These are phyloP conservation scores for Thymus mandschuricus DNA, from an alignment of 257 asterid genomes.

Conservation along the genomic window DNA sequence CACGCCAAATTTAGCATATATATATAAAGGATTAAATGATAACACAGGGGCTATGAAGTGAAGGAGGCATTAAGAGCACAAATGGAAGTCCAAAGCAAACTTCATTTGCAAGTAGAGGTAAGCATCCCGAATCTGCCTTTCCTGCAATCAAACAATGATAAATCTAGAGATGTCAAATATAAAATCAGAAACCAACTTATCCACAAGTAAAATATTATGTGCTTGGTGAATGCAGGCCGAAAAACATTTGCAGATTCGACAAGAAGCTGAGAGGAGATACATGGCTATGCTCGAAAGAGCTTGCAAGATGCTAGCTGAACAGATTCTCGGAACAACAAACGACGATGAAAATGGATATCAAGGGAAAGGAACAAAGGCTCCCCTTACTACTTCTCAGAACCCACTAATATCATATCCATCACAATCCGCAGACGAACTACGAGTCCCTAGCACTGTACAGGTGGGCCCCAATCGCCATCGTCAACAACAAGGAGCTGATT, in stretches of 20 bases:
- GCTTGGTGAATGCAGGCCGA: slow-evolving; percentile 51
- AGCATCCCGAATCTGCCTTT: slow-evolving; percentile 33
- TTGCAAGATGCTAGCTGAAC: slow-evolving; percentile 80
- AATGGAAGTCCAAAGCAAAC: slow-evolving; percentile 92
- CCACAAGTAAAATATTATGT: slow-evolving; percentile 2
- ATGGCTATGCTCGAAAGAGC: slow-evolving; percentile 77
- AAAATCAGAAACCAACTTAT: not conserved
- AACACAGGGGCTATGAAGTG: slow-evolving; percentile 78
- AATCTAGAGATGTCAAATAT: not conserved
- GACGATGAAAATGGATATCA: slow-evolving; percentile 45
- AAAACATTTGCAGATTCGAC: slow-evolving; percentile 80
- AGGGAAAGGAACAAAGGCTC: slow-evolving; percentile 40
- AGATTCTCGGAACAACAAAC: slow-evolving; percentile 60
- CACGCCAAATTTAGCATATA: not conserved
- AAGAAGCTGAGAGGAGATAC: slow-evolving; percentile 74
- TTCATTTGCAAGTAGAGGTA: slow-evolving; percentile 93
- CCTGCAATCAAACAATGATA: not conserved
- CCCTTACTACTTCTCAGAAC: slow-evolving; percentile 29
- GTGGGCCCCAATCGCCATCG: slow-evolving; percentile 51
- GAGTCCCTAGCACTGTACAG: slow-evolving; percentile 39
- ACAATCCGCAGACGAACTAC: slow-evolving; percentile 42
- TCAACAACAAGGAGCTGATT: slow-evolving; percentile 50
- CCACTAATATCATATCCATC: slow-evolving; percentile 44
- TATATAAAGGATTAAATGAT: slow-evolving; percentile 32
- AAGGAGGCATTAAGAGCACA: slow-evolving; percentile 94